These are phyloP conservation scores for Lasiosphaeria ovina DNA, from an alignment of 495 filamentous ascomycete genomes.

Conservation along the genomic window DNA sequence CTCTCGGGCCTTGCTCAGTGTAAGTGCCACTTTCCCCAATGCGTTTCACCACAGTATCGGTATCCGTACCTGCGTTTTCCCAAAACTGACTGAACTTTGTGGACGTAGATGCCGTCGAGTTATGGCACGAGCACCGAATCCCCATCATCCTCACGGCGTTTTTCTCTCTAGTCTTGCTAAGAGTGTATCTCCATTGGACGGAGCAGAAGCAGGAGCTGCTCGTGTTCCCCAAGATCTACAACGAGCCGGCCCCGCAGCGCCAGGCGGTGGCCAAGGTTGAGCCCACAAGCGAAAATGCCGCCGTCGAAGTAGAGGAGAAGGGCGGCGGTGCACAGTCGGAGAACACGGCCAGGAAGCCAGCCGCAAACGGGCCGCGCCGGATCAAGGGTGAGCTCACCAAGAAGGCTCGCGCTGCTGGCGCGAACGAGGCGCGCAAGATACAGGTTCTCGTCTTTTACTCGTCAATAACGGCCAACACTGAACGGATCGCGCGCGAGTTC, in stretches of 20 bases:
- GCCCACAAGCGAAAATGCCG: not conserved
- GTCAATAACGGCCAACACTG: constrained; percentile 77
- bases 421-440: constrained; percentile 43
- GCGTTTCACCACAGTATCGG: too few species aligned
- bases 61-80: not conserved
- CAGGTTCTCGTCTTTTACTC: constrained; percentile 86
- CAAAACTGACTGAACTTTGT: not conserved
- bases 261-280: constrained; percentile 3
- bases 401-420: constrained; percentile 23
- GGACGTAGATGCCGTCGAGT: constrained; percentile 44
- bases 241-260: constrained; percentile 16
- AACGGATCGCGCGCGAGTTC: constrained; percentile 60
- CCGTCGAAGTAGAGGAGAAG: not conserved
- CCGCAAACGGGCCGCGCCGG: constrained; percentile 39
- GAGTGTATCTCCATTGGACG: constrained; percentile 41
- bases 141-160: constrained; percentile 48
- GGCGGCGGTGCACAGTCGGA: too few species aligned
- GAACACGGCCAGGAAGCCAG: constrained; percentile 16
- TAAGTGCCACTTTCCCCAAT: constrained; percentile 6
- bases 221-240: constrained; percentile 29
- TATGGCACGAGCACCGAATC: constrained; percentile 56
- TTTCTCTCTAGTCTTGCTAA: constrained; percentile 35
- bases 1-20: constrained; percentile 9
- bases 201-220: constrained; percentile 21
- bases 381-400: constrained; percentile 49